Conservation (phyloP, 305 asterid genomes). For the Rubia occidens region DNA sequence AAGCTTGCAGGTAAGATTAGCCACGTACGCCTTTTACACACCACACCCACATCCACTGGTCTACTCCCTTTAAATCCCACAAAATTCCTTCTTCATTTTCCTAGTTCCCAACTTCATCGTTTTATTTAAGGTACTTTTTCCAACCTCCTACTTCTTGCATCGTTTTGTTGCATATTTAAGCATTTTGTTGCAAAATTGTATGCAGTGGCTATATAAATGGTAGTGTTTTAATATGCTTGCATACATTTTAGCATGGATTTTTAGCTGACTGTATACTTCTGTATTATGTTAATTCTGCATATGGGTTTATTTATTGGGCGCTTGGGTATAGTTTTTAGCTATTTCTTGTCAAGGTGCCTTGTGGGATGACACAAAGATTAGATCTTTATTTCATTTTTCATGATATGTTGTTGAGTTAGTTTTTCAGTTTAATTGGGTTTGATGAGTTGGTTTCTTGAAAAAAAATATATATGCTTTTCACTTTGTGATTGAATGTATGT, state of each 20-base stretch:
- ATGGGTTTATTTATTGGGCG: constrained; percentile 2
- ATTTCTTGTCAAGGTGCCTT: background rate
- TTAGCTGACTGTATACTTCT: background rate
- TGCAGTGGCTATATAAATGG: background rate
- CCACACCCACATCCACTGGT: constrained; percentile 38
- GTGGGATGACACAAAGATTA: background rate
- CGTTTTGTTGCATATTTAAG: too few species aligned
- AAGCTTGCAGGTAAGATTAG: constrained; percentile 18
- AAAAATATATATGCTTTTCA: background rate
- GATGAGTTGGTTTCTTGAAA: background rate
- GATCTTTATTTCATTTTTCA: background rate
- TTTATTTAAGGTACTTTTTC: constrained; percentile 3
- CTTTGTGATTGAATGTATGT: too few species aligned
- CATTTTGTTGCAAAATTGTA: background rate
- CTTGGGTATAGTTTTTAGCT: background rate
- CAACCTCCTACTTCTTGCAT: too few species aligned
- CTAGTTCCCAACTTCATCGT: background rate
- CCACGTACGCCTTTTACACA: constrained; percentile 44
- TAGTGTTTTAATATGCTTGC: background rate
- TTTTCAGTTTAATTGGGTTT: background rate
- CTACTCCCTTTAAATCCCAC: constrained; percentile 35
- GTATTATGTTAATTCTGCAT: constrained; percentile 3
- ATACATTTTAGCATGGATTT: background rate
- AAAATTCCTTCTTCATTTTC: constrained; percentile 12
- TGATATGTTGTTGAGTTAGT: background rate